Percentiles rank a stretch among this genome's conserved stretches.
Evolutionary conservation across 176 grass and related monocot genomes (phyloP).

Genomic region (Aegilops bicornis): DNA sequence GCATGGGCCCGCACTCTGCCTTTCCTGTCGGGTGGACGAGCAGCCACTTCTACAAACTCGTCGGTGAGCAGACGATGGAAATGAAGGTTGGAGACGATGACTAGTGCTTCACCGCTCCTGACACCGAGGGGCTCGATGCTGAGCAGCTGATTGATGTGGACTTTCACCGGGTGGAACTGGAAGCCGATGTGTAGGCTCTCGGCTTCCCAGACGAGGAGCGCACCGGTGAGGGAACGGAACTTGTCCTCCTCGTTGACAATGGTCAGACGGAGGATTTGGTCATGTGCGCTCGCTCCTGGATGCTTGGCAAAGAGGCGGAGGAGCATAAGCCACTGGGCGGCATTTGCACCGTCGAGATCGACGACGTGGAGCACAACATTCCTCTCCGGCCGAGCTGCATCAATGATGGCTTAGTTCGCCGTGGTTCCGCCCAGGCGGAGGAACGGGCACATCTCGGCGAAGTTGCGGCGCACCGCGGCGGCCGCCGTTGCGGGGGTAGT

Average conservation of each 20-base stretch:
- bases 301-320: slow-evolving; percentile 34
- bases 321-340: slow-evolving; percentile 51
- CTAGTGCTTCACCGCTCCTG: slow-evolving; percentile 36
- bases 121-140: slow-evolving; percentile 32
- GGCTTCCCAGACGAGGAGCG: slow-evolving; percentile 41
- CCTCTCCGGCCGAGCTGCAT: slow-evolving; percentile 32
- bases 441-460: slow-evolving; percentile 57
- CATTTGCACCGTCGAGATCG: slow-evolving; percentile 48
- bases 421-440: slow-evolving; percentile 32
- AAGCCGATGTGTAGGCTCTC: slow-evolving; percentile 37
- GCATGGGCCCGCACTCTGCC: background rate
- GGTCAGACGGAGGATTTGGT: slow-evolving; percentile 34
- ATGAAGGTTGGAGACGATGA: slow-evolving; percentile 45
- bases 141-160: slow-evolving; percentile 11
- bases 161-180: slow-evolving; percentile 39
- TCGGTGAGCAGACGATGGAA: slow-evolving; percentile 45
- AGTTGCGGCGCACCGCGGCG: slow-evolving; percentile 26
- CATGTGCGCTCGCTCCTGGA: background rate
- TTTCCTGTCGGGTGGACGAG: background rate
- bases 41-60: background rate
- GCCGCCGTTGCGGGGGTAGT: background rate
- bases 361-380: slow-evolving; percentile 42
- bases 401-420: slow-evolving; percentile 46
- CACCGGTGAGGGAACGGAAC: slow-evolving; percentile 18
- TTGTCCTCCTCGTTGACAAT: slow-evolving; percentile 36